Evolutionary conservation across 2,329 filamentous ascomycete genomes (phyloP).

Genomic region (Epichloe brachyelytri): DNA sequence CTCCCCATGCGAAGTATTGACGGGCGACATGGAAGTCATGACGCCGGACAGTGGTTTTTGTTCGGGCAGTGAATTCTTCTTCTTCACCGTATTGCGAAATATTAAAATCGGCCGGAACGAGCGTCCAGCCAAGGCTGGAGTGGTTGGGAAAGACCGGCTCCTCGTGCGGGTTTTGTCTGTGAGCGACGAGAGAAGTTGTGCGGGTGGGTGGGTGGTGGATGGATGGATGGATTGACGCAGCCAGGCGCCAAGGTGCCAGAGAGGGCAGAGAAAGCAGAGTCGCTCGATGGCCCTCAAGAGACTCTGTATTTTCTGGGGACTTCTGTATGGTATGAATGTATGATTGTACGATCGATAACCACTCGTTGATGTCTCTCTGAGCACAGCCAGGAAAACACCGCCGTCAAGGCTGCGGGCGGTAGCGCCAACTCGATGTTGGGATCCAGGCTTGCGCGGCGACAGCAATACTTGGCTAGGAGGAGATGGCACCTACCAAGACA

Average conservation of each 20-base stretch:
- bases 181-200: background rate
- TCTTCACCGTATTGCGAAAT: background rate
- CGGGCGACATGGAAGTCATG: constrained; percentile 37
- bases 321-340: background rate
- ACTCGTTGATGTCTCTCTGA: constrained; percentile 3
- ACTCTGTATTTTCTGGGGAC: background rate
- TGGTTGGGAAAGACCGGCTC: constrained; percentile 11
- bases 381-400: constrained; percentile 14
- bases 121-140: constrained; percentile 9
- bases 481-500: background rate
- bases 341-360: background rate
- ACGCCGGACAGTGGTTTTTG: background rate
- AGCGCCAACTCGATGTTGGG: constrained; percentile 19
- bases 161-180: constrained; percentile 21
- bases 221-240: constrained; percentile 11
- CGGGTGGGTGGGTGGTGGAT: constrained; percentile 3
- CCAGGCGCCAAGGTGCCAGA: constrained; percentile 6
- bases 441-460: constrained; percentile 18
- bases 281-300: background rate
- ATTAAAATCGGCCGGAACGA: constrained; percentile 8
- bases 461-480: constrained; percentile 11
- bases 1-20: constrained; percentile 21
- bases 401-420: constrained; percentile 20
- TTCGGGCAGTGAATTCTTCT: background rate
- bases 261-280: constrained; percentile 7